Evolutionary conservation across 345 rosid species (phyloP).

Genomic region (Pistacia vera): DNA sequence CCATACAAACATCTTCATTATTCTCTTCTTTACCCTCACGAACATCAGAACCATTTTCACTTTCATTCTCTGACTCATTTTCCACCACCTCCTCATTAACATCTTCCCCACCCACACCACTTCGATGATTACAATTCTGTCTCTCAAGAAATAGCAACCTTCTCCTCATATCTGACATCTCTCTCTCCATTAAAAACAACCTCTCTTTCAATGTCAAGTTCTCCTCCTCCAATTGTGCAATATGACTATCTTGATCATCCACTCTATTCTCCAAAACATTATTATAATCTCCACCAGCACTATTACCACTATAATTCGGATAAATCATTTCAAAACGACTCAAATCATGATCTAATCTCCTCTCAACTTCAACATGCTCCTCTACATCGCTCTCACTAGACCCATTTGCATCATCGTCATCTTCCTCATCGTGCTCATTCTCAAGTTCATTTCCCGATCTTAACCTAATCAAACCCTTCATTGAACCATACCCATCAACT

Average conservation of each 20-base stretch:
- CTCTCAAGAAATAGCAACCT: slow-evolving; percentile 86
- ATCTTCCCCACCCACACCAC: slow-evolving; percentile 42
- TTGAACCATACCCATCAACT: slow-evolving; percentile 98
- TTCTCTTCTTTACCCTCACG: slow-evolving; percentile 30
- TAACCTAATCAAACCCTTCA: slow-evolving; percentile 93
- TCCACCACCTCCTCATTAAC: slow-evolving; percentile 64
- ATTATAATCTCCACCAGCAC: slow-evolving; percentile 43
- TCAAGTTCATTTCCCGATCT: slow-evolving; percentile 72
- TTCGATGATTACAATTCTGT: slow-evolving; percentile 33
- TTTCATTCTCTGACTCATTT: slow-evolving; percentile 67
- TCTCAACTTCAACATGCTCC: slow-evolving; percentile 94
- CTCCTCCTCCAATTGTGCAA: slow-evolving; percentile 92
- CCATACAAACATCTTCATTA: slow-evolving; percentile 40
- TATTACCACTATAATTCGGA: slow-evolving; percentile 56
- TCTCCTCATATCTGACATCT: slow-evolving; percentile 80
- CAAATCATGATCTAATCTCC: slow-evolving; percentile 94
- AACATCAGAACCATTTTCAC: slow-evolving; percentile 67
- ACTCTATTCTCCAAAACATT: slow-evolving; percentile 90
- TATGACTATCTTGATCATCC: slow-evolving; percentile 94
- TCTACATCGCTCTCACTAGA: slow-evolving; percentile 98
- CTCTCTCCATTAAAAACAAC: slow-evolving; percentile 90
- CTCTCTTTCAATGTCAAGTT: slow-evolving; percentile 89
- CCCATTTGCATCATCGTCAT: slow-evolving; percentile 82
- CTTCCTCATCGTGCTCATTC: slow-evolving; percentile 74
- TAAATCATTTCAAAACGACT: slow-evolving; percentile 97